Evolutionary conservation across 257 asterid genomes (phyloP), one percentile per base, ranked within the genome.

Genomic region (Solanum piurae): DNA sequence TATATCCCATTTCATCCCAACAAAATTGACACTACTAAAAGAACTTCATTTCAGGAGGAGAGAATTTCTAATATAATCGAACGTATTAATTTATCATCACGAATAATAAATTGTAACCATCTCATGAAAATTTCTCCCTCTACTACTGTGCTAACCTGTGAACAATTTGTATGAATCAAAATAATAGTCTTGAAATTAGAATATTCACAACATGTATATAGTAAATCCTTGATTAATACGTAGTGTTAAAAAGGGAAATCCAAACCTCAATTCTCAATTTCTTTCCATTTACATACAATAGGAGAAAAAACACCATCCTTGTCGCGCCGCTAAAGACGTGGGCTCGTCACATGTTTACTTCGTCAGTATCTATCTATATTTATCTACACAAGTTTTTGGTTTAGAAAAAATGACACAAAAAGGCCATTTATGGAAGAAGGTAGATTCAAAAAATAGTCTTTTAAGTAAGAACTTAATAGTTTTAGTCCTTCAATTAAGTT

Each of bases 131-230:
- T 42, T 34, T 94, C 92, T 88, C 82, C 93, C 84, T 90, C 92
- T 85, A 94, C 7, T 46, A 2, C 29, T 88, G 90, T 91, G 74
- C 93, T 93, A 71, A 89, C 94, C 98, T 94, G 93, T 85, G 86
- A 74, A 80, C 89, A 79, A 84, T 82, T 40, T 85, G 52, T 1
- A 62, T 79, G 21, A 37, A 74, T 83, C 72, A 86, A 83, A 77
- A 87, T 75, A 83, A 55, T 64, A 27, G 16, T 73, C 3, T 44
- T 29, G 21, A 14, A 46, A 46, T 12, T 14, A 46, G 18, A 46
- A 13, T 46, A 46, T 86, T 88, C 86, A 86, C 66, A 49, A 86
- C 64, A 49, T 80, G 46, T 29, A 9, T n/a, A 34, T 82, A 36
- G 36, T 25, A 14, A 20, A 31, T 66, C 31, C 29, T 79, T 25